Base-by-base conservation (phyloP, 176 grass and related monocot genomes). In the Olyra latifolia region DNA sequence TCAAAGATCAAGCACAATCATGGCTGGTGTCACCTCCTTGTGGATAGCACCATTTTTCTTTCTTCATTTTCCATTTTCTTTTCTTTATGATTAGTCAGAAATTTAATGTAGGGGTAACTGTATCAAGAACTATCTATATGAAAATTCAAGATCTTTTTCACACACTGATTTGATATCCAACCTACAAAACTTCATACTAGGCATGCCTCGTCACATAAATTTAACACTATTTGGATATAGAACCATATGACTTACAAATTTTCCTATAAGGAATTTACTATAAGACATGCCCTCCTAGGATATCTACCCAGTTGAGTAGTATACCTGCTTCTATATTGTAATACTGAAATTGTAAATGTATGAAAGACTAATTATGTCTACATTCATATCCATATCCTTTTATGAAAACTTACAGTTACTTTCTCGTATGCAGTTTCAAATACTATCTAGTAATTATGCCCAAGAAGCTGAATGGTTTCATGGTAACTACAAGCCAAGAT, bases 381-480 rank as follows among this genome's bases (percentile, higher is more conserved):
- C 32, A 56, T 56, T 73, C 20, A 56, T 50, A 73, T 54, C 29
- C 12, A 15, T 54, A 74, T 57, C 5, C n/a, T 66, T 74, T 44
- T 11, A n/a, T 10, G 39, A 35, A 2, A 25, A 73, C 24, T 55
- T 5, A 22, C 1, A 16, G 66, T 43, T 22, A 4, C 3, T 35
- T 64, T 50, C 45, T 38, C 23, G 12, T 41, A n/a, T 50, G 14
- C 30, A 89, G 87, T 64, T 61, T 53, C 66, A 89, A 59, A 52
- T 28, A 43, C 19, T 85, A 58, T 54, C 74, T 10, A 66, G 40
- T 14, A 67, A 66, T 8, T 89, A 85, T 72, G 60, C 80, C 62
- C 80, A 85, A 75, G 82, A 89, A 89, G 67, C 80, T 7, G 58
- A 89, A 78, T 89, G 87, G 82, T 83, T 10, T 30, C 76, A 72